These are phyloP conservation scores for Talaromyces sp. DNA, from an alignment of 2,329 filamentous ascomycete species.

Conservation along the genomic window DNA sequence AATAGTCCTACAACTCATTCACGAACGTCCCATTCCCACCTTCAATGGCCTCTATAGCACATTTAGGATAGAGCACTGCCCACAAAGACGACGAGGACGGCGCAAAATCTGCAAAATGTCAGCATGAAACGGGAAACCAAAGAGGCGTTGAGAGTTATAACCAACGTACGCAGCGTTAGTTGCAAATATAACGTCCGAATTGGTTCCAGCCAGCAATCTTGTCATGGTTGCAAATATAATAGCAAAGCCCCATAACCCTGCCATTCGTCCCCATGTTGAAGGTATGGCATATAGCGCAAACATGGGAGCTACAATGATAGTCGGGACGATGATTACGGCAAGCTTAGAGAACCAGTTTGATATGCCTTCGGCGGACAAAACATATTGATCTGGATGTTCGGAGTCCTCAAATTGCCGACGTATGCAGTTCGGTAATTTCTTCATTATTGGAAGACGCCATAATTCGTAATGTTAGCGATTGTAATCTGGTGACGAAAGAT, in stretches of 20 bases:
- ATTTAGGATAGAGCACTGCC: constrained; percentile 1
- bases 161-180: constrained; percentile 10
- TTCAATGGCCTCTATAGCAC: background rate
- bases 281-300: constrained; percentile 7
- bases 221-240: background rate
- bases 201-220: background rate
- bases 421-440: background rate
- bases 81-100: constrained; percentile 13
- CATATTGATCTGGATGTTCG: background rate
- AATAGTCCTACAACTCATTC: background rate
- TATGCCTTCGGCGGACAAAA: background rate
- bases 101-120: constrained; percentile 7
- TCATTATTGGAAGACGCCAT: no score
- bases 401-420: background rate
- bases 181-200: background rate
- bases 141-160: background rate
- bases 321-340: background rate
- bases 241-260: constrained; percentile 4
- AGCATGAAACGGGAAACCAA: background rate
- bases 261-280: constrained; percentile 2
- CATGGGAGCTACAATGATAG: constrained; percentile 9
- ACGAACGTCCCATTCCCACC: no score
- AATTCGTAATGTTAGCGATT: background rate
- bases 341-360: background rate
- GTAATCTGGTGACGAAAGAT: background rate